phyloP scores from a whole-genome alignment of 148 eudicot species.

The Chenopodium album region DNA sequence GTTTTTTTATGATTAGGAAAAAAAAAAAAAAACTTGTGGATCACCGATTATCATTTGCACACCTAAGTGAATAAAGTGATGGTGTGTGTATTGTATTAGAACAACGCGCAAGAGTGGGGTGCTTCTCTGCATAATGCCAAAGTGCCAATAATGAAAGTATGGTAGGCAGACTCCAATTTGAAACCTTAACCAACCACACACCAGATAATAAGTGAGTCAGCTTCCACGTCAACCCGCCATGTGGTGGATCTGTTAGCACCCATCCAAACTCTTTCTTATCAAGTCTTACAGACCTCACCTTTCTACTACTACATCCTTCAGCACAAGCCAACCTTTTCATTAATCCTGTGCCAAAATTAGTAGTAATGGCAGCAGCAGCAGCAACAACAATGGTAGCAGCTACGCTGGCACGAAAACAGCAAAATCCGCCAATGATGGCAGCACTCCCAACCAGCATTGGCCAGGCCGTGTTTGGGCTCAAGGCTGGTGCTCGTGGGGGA shows the following conservation, averaged over 20 bases:
- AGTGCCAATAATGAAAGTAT: background rate
- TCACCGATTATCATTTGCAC: too few species aligned
- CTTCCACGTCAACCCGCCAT: conserved; percentile 24
- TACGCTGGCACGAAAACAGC: conserved; percentile 42
- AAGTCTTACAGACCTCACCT: background rate
- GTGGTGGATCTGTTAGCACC: conserved; percentile 23
- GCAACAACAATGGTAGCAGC: conserved; percentile 51
- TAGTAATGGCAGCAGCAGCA: conserved; percentile 36
- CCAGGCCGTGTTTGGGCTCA: conserved; percentile 46
- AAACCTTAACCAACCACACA: background rate
- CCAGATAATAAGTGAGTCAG: background rate
- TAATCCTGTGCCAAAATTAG: background rate
- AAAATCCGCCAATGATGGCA: conserved; percentile 18
- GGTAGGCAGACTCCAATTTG: background rate
- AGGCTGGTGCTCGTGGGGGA: conserved; percentile 32
- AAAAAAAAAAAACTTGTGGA: too few species aligned
- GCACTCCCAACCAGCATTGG: conserved; percentile 27
- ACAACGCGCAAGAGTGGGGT: background rate
- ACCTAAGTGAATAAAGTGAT: too few species aligned
- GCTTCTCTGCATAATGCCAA: background rate
- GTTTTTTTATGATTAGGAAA: too few species aligned
- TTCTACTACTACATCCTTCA: background rate
- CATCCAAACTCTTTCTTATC: background rate
- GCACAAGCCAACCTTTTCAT: background rate
- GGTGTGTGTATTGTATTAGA: too few species aligned